Base-by-base conservation (phyloP, 2,329 filamentous ascomycete species). In the Allantophomopsis lycopodina region DNA sequence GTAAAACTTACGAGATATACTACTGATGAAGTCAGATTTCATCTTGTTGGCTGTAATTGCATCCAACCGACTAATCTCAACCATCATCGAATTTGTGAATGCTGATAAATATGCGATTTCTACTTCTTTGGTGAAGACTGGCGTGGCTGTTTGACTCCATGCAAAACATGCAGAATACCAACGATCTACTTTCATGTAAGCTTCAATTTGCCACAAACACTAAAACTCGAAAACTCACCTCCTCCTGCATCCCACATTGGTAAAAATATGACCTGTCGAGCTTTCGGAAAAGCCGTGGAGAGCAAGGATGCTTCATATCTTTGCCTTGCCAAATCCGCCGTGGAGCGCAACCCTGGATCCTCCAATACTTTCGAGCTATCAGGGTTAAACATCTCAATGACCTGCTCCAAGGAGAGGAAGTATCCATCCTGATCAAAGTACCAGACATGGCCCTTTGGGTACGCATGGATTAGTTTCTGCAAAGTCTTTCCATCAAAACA, bases 391-490 rank as follows among this genome's bases (percentile, higher is more conserved):
- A 34, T 32, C 13, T 42, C 44, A 14, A 43, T 37, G 4, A 47
- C 28, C 40, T 55, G 50, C 28, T 54, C 52, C 8, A 55, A 28
- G 5, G 50, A 53, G 5, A 50, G 50, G 34, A 54, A 54, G 40
- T 48, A 54, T 2, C 50, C 50, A 16, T 51, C 48, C 8, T 53
- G 44, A 32, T 54, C 52, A 23, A 54, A 46, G 35, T 51, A 53
- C 50, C 51, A 55, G 7, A 55, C 36, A 41, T 55, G 53, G 5
- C 52, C 52, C 31, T 53, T 50, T 1, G 52, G 52, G 38, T 55
- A 55, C 1, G 45, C 44, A 15, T 48, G 46, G 7, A 52, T 49
- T 1, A 55, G 40, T 5, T 44, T 37, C 32, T 51, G 46, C 6
- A 55, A 40, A 11, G 45, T 47, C 35, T 53, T 48, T 2, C 40